Evolutionary conservation across 2,329 filamentous ascomycete genomes (phyloP).

Genomic region (Microcyclosporella mali): DNA sequence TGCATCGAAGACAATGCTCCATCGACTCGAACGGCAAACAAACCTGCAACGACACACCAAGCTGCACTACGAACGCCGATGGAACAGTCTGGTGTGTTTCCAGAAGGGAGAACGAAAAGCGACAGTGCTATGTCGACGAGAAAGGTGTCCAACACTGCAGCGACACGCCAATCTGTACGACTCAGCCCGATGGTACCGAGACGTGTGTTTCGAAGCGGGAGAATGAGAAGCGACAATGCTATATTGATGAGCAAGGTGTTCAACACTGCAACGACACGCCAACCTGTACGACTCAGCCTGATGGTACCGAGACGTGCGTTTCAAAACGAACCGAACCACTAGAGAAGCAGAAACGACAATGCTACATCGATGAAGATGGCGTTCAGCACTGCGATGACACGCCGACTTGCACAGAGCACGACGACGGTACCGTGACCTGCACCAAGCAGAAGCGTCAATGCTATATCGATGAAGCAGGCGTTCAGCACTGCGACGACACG

Average conservation of each 20-base stretch:
- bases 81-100: conserved; percentile 8
- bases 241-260: conserved; percentile 6
- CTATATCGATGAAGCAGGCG: conserved; percentile 1
- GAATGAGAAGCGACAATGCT: conserved; percentile 6
- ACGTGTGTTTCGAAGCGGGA: conserved; percentile 5
- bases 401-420: conserved; percentile 4
- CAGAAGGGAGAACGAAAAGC: conserved; percentile 4
- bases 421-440: background rate
- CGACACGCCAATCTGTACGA: conserved; percentile 6
- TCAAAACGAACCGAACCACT: conserved; percentile 1
- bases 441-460: conserved; percentile 5
- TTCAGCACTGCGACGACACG: conserved; percentile 2
- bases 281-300: conserved; percentile 4
- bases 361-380: conserved; percentile 6
- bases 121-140: conserved; percentile 9
- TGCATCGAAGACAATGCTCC: conserved; percentile 1
- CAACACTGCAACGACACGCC: conserved; percentile 7
- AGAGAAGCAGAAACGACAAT: conserved; percentile 5
- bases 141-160: conserved; percentile 5
- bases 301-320: conserved; percentile 4
- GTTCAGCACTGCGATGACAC: conserved; percentile 4
- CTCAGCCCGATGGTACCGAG: conserved; percentile 2
- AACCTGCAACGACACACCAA: conserved; percentile 11
- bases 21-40: conserved; percentile 12
- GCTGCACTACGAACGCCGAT: conserved; percentile 7